A percentile compares a stretch with the other conserved stretches of the same genome.
Evolutionary conservation across 2,329 filamentous ascomycete genomes (phyloP).

Genomic region (Botrytis pseudocinerea): DNA sequence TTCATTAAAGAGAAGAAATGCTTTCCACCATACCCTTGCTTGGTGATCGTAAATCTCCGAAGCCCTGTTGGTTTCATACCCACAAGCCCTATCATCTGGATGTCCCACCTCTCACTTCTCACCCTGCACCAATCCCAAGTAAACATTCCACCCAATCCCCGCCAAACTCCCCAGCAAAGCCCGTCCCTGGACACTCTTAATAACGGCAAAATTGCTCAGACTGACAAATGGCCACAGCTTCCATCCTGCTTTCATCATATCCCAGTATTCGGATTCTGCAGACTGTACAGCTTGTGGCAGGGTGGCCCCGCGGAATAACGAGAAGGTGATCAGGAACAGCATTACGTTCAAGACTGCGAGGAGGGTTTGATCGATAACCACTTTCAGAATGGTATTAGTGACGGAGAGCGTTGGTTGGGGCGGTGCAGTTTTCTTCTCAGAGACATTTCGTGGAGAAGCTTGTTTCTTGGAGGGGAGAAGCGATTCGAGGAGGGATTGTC

Average conservation of each 20-base stretch:
- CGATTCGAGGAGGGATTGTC: constrained; percentile 74
- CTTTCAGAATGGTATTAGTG: constrained; percentile 18
- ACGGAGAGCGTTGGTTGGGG: constrained; percentile 49
- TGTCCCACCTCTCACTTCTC: constrained; percentile 10
- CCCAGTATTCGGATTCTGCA: constrained; percentile 58
- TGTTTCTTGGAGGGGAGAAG: constrained; percentile 63
- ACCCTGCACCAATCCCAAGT: constrained; percentile 64
- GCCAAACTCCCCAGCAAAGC: constrained; percentile 71
- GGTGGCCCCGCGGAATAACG: constrained; percentile 43
- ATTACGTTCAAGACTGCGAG: constrained; percentile 64
- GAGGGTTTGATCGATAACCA: constrained; percentile 63
- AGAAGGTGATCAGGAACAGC: constrained; percentile 60
- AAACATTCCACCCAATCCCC: constrained; percentile 73
- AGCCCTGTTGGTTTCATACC: not conserved
- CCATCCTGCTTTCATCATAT: constrained; percentile 67
- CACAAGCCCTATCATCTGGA: not conserved
- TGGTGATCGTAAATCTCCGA: not conserved
- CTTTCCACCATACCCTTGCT: not conserved
- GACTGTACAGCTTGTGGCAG: constrained; percentile 48
- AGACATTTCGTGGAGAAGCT: not conserved
- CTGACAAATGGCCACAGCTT: constrained; percentile 73
- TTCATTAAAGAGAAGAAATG: not conserved
- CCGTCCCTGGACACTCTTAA: constrained; percentile 69
- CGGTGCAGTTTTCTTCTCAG: constrained; percentile 3
- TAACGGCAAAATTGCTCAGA: constrained; percentile 65